phyloP scores from a whole-genome alignment of 1,284 basidiomycete genomes.

The Austroboletus niveus region DNA sequence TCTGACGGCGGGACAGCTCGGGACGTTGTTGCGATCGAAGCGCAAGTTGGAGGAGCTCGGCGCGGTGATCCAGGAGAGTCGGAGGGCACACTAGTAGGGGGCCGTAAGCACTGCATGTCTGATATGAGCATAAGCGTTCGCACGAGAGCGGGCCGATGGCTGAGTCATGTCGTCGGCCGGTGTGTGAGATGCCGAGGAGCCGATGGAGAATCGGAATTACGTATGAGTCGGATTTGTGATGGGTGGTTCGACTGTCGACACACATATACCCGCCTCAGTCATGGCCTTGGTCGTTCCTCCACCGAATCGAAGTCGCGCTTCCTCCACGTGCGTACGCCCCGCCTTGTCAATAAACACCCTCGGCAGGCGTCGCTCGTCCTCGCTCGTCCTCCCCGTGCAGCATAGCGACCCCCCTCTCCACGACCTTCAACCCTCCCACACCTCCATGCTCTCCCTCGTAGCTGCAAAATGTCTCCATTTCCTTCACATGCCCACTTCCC shows the following conservation, averaged over 20 bases:
- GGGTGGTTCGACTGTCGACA: constrained; percentile 1
- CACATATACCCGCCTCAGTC: neutral
- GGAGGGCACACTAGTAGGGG: constrained; percentile 64
- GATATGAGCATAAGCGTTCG: neutral
- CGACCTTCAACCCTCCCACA: constrained; percentile 13
- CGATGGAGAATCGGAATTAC: constrained; percentile 22
- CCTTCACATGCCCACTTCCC: constrained; percentile 43
- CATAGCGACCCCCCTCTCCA: constrained; percentile 1
- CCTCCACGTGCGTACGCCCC: constrained; percentile 59
- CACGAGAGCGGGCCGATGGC: neutral
- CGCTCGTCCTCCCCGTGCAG: constrained; percentile 33
- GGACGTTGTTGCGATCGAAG: constrained; percentile 94
- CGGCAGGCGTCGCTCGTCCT: constrained; percentile 50
- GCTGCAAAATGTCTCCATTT: constrained; percentile 51
- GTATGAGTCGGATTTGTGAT: constrained; percentile 25
- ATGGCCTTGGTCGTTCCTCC: constrained; percentile 34
- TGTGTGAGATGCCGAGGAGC: constrained; percentile 16
- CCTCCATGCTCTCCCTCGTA: constrained; percentile 51
- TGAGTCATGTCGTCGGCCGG: constrained; percentile 17
- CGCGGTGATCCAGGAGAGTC: constrained; percentile 88
- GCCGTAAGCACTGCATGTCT: too few relatives aligned
- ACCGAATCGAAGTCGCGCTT: constrained; percentile 51
- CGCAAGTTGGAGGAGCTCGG: constrained; percentile 96
- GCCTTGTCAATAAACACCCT: constrained; percentile 52
- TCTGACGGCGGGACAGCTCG: constrained; percentile 58